Conservation (phyloP, 1,284 basidiomycete species). For the Anthracocystis panici-leucophaei region DNA sequence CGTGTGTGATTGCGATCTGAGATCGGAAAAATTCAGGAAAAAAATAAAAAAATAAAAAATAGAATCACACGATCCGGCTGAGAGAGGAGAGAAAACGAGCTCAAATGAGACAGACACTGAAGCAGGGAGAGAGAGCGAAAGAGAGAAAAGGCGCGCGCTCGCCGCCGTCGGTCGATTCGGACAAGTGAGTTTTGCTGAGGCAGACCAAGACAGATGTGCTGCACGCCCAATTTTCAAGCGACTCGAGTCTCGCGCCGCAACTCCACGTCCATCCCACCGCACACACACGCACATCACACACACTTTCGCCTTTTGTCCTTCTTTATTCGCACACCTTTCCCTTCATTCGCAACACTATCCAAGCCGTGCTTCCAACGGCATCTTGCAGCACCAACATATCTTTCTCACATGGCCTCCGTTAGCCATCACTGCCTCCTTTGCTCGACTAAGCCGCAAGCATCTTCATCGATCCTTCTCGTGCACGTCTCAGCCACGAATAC, state of each 20-base stretch:
- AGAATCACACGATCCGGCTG: neutral
- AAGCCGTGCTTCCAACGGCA: neutral
- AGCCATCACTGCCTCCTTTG: neutral
- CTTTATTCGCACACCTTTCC: neutral
- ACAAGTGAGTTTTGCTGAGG: conserved; percentile 5
- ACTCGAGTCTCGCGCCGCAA: conserved; percentile 12
- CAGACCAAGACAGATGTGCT: neutral
- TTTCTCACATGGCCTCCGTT: neutral
- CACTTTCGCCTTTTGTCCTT: conserved; percentile 1
- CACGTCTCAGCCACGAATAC: neutral
- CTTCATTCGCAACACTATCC: neutral
- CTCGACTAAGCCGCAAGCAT: neutral
- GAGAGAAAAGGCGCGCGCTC: neutral
- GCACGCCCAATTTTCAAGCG: neutral
- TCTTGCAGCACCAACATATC: conserved; percentile 1
- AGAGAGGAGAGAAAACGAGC: neutral
- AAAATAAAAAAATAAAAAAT: neutral
- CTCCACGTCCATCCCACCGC: conserved; percentile 18
- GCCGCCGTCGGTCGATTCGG: conserved; percentile 9
- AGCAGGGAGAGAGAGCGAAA: conserved; percentile 6
- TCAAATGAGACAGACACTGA: neutral
- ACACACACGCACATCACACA: neutral
- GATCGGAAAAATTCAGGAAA: conserved; percentile 6
- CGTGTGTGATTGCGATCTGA: neutral
- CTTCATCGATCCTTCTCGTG: neutral